A percentile compares a stretch with the other conserved stretches of the same genome.
phyloP scores from a whole-genome alignment of 441 rosid species.

The Adansonia rubrostipa region DNA sequence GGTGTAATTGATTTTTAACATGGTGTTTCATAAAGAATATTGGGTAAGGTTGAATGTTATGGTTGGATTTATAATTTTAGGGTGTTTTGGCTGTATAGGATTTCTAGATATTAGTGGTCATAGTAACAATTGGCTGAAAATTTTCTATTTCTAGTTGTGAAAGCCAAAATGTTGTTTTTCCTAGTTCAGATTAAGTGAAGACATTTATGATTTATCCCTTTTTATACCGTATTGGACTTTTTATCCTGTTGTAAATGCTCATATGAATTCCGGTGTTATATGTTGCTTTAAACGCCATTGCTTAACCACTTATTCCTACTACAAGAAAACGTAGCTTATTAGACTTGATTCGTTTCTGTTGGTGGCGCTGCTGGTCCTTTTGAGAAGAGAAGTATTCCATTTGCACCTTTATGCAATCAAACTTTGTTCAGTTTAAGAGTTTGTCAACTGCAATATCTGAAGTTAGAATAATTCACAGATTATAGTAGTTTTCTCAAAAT shows the following conservation, averaged over 20 bases:
- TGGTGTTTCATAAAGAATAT: neutral
- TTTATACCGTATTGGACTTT: neutral
- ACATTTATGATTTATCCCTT: neutral
- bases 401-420: neutral
- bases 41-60: neutral
- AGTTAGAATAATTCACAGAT: neutral
- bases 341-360: neutral
- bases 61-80: neutral
- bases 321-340: neutral
- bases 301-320: neutral
- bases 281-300: slow-evolving; percentile 13
- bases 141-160: slow-evolving; percentile 11
- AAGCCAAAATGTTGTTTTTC: neutral
- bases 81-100: neutral
- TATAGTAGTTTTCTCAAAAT: neutral
- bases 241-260: slow-evolving; percentile 11
- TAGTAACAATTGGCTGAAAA: neutral
- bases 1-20: slow-evolving; percentile 3
- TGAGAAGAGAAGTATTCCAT: neutral
- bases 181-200: slow-evolving; percentile 13
- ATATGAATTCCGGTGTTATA: neutral
- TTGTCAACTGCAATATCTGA: neutral
- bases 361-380: neutral
- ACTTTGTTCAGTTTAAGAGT: neutral
- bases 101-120: neutral